Conservation (phyloP, 2,329 filamentous ascomycete genomes). For the Xylariaceae sp. region DNA sequence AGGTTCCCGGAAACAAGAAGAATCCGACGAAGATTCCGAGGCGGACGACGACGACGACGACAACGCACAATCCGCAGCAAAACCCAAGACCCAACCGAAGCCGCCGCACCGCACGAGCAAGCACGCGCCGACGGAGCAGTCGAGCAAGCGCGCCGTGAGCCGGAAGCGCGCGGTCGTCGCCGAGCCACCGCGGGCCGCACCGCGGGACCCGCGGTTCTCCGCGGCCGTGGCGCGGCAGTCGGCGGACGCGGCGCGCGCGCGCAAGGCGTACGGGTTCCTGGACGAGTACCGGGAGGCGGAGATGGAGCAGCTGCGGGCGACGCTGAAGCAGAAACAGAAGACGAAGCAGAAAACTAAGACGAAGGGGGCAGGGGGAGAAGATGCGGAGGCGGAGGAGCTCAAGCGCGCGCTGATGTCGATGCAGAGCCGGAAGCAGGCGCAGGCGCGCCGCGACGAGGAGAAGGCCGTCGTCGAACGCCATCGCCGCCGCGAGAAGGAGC, state of each 20-base stretch:
- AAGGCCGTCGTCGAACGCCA: slow-evolving; percentile 73
- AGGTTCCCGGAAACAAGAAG: slow-evolving; percentile 33
- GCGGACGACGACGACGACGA: slow-evolving; percentile 34
- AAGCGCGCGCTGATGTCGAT: slow-evolving; percentile 76
- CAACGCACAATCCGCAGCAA: slow-evolving; percentile 32
- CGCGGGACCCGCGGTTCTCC: slow-evolving; percentile 85
- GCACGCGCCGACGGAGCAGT: slow-evolving; percentile 83
- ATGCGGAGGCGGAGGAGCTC: slow-evolving; percentile 54
- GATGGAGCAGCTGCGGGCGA: slow-evolving; percentile 71
- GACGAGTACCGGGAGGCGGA: slow-evolving; percentile 85
- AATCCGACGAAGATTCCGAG: slow-evolving; percentile 27
- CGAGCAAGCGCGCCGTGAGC: slow-evolving; percentile 81
- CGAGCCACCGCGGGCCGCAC: slow-evolving; percentile 58
- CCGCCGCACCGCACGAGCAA: slow-evolving; percentile 67
- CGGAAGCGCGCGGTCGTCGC: slow-evolving; percentile 75
- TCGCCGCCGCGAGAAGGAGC: slow-evolving; percentile 78
- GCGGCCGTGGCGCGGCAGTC: slow-evolving; percentile 55
- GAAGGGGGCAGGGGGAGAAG: slow-evolving; percentile 40
- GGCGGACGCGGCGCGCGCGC: slow-evolving; percentile 60
- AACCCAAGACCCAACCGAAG: slow-evolving; percentile 38
- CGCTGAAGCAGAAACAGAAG: too few species aligned
- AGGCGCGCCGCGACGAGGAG: slow-evolving; percentile 69
- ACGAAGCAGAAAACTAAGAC: too few species aligned
- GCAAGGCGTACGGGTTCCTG: slow-evolving; percentile 83
- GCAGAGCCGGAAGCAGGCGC: slow-evolving; percentile 75